Percentiles rank a stretch among this genome's conserved stretches.
Evolutionary conservation across 2,329 filamentous ascomycete genomes (phyloP).

Genomic region (Aspergillus aculeatus): DNA sequence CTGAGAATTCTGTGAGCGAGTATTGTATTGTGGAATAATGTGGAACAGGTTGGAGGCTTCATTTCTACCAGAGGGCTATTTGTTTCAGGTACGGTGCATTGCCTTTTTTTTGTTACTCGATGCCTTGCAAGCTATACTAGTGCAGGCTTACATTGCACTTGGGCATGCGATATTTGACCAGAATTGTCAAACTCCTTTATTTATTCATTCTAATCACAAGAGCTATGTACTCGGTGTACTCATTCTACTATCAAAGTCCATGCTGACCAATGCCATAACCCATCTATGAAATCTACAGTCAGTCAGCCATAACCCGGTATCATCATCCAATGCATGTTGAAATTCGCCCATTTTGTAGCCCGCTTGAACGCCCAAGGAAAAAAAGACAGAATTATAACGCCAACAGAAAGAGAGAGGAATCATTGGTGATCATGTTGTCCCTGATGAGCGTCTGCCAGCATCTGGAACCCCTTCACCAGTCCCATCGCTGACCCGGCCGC

Average conservation of each 20-base stretch:
- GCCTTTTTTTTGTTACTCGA: too few species aligned
- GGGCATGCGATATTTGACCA: too few species aligned
- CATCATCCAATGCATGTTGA: not conserved
- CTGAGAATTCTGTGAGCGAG: too few species aligned
- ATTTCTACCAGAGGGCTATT: too few species aligned
- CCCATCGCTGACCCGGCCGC: conserved; percentile 44
- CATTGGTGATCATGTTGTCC: conserved; percentile 1
- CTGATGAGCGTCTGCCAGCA: conserved; percentile 23
- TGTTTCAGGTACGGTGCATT: too few species aligned
- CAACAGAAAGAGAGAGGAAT: not conserved
- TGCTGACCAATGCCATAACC: not conserved
- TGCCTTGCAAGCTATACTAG: too few species aligned
- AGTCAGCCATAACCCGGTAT: not conserved
- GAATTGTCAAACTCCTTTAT: too few species aligned
- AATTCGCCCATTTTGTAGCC: not conserved
- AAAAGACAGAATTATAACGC: not conserved
- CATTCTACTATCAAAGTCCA: not conserved
- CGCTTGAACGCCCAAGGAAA: not conserved
- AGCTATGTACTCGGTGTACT: not conserved
- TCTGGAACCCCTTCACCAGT: conserved; percentile 39
- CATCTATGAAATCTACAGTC: not conserved
- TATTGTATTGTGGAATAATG: too few species aligned
- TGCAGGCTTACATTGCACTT: too few species aligned
- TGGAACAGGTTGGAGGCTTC: too few species aligned
- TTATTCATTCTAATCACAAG: not conserved